Evolutionary conservation across 306 rosid species (phyloP).

Genomic region (Fragaria iinumae): DNA sequence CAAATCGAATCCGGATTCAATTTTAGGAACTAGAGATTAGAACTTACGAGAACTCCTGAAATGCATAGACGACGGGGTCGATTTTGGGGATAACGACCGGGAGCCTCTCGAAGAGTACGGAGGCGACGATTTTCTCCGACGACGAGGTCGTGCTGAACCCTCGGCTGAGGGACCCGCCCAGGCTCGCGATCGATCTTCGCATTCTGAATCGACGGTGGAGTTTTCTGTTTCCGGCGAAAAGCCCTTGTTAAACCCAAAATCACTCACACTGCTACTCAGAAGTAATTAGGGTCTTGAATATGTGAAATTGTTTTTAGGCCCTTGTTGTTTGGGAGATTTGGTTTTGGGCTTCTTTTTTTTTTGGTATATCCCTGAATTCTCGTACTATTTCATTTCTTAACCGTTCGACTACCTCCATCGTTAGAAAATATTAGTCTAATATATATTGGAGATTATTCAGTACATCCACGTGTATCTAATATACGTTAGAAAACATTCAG

Average conservation of each 20-base stretch:
- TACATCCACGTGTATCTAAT: too few relatives aligned
- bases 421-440: too few relatives aligned
- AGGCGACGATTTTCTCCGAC: constrained; percentile 67
- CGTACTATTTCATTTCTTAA: neutral
- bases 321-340: neutral
- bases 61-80: constrained; percentile 83
- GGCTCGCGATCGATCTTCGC: constrained; percentile 45
- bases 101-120: constrained; percentile 89
- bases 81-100: constrained; percentile 88
- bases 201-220: constrained; percentile 33
- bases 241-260: constrained; percentile 5
- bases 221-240: neutral
- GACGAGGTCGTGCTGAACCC: constrained; percentile 48
- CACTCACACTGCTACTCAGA: neutral
- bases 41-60: constrained; percentile 83
- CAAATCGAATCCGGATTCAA: neutral
- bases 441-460: too few relatives aligned
- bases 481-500: too few relatives aligned
- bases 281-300: neutral
- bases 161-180: constrained; percentile 47
- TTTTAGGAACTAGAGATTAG: neutral
- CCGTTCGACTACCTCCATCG: too few relatives aligned
- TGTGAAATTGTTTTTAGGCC: neutral
- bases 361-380: neutral
- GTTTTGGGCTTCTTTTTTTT: neutral